Base-by-base conservation (phyloP, 208 protist species). In the Leishmania tarentolae region DNA sequence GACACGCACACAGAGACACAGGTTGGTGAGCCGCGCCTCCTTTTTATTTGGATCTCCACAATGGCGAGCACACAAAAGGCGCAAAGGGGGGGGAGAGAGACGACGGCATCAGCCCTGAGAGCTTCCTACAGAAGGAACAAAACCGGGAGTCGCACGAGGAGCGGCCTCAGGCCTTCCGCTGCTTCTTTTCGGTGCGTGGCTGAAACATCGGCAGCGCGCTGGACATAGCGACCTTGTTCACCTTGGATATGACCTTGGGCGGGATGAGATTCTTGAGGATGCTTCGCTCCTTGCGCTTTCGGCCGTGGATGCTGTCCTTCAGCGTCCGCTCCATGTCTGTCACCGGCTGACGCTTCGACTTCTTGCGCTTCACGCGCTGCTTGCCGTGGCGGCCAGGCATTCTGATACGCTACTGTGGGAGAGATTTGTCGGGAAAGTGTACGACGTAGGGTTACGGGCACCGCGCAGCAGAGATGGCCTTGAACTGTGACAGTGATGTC, bases 311-410 rank as follows among this genome's bases (percentile, higher is more conserved):
- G 84, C 95, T 98, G 76, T 98, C 92, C 78, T 96, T 92, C 66
- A 98, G 87, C 53, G 92, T 92, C 35, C 87, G 81, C 84, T 98
- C 93, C 95, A 98, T 98, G 72, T 96, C 93, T 31, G 91, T 95
- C 40, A 89, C 87, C 46, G 85, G 89, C 37, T 88, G 85, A 19
- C 90, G 84, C 85, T 97, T 98, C 13, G 93, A 96, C 85, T 93
- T 94, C 85, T 98, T 97, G 75, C 91, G 88, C 89, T 96, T 96
- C 71, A 95, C 88, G 73, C 91, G 91, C 88, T 98, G 95, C 87
- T 97, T 97, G 31, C 95, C 95, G 71, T 93, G 88, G 61, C 93
- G 90, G 6, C 95, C 95, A 5, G 95, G 95, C 95, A 98, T 98
- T 71, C 61, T 75, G 56, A 35, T n/a, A 63, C 50, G 47, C 42